Base-by-base conservation (phyloP, 2,329 filamentous ascomycete species). In the Trichothecium roseum region DNA sequence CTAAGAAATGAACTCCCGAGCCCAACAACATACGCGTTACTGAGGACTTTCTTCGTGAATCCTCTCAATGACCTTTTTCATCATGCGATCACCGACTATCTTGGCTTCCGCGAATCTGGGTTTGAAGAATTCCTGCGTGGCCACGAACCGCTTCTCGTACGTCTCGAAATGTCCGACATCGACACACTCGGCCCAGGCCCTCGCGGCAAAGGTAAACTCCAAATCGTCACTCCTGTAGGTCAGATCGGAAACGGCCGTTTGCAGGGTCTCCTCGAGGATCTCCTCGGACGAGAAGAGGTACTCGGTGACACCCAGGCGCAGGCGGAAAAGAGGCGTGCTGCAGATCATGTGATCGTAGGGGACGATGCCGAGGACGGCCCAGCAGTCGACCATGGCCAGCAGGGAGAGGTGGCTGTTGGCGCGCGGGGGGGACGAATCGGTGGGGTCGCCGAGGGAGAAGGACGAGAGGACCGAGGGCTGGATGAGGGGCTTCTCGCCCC, bases 311-410 rank as follows among this genome's bases (percentile, higher is more conserved):
- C 91, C 91, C 24, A 98, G 74, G 77, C 91, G 95, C 44, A 98
- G 76, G 34, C 91, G 83, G 67, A 98, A 98, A 32, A 96, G 75
- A 64, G 91, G 91, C 28, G 91, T 98, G 36, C 87, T 94, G 65
- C 91, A 98, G 47, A 98, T 93, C 88, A 98, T 98, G 66, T 98
- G 93, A 60, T 98, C 89, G 58, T 98, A 98, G 1, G 91, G 91
- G 32, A 93, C 83, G 49, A 95, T 98, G 24, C 79, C 83, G 31
- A 96, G 72, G 46, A 85, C 84, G 54, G 84, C 91, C 91, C 91
- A 98, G 62, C 89, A 96, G 63, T 98, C 91, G 30, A 96, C 93
- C 76, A 98, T 98, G 32, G 88, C 91, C 30, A 98, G 71, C 38
- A 98, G 69, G 54, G 81, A 88, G 20, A 98, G 72, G 59, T 98